Base-by-base conservation (phyloP, 768 basidiomycete species). In the Erythrobasidium yunnanense region DNA sequence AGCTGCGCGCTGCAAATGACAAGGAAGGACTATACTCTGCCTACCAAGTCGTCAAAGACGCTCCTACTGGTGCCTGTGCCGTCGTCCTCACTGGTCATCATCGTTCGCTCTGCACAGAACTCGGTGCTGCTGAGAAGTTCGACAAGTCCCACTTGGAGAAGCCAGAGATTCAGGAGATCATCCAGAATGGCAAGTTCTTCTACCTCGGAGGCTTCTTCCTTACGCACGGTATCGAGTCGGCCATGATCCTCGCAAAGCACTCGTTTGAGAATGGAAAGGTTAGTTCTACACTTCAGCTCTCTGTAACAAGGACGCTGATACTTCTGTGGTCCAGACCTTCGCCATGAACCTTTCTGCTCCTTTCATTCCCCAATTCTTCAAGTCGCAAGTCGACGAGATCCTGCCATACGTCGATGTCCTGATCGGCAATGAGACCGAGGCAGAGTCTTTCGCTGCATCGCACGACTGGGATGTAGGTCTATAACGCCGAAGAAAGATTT, bases 181-280 rank as follows among this genome's bases (percentile, higher is more conserved):
- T 97, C 73, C 81, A 87, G 4, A 81, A 79, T 50, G 93, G 92
- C 66, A 85, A 87, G 74, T 82, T 83, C 75, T 95, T 83, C 81
- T 99, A 99, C 79, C 84, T 96, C 68, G 93, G 90, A 73, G 93
- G 93, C 6, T 99, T 86, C 81, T 96, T 99, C 84, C 82, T 97
- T 66, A 93, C 93, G 18, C 93, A 99, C 75, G 93, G 95, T 49
- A 75, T 82, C 65, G 83, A 84, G 62, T 81, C 82, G 63, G 84
- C 83, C 53, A 77, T 88, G 38, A 80, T 85, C 72, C 78, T 97
- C 68, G 84, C 86, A 77, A 84, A 86, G 75, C 84, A 86, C 69
- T 87, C 89, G 2, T 83, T 87, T 7, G 80, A 78, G 35, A 81
- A 81, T 18, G 83, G 84, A 71, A 96, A 95, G 83, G 89, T 85